Evolutionary conservation across 805 yeast genomes (phyloP).

Genomic region (Lipomyces chichibuensis): DNA sequence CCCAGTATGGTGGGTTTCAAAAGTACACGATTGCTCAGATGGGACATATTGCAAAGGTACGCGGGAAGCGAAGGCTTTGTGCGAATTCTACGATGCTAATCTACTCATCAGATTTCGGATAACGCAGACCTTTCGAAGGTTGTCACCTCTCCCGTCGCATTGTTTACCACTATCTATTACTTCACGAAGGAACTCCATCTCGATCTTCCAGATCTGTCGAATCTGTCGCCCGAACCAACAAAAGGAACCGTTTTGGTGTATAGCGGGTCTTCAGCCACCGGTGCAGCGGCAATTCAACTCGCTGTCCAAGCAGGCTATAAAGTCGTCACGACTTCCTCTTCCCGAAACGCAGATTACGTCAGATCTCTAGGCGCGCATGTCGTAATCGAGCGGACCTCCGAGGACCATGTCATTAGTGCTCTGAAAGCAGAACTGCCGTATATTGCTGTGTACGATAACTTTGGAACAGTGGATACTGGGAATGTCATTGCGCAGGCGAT

Average conservation of each 20-base stretch:
- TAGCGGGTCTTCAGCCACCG: conserved; percentile 2
- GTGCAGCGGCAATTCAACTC: conserved; percentile 5
- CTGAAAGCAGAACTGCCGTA: background rate
- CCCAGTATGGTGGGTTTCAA: conserved; percentile 5
- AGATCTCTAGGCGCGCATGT: background rate
- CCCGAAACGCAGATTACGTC: background rate
- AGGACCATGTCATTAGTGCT: background rate
- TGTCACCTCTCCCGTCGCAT: background rate
- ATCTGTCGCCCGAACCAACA: background rate
- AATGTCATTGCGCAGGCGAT: background rate
- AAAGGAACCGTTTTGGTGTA: background rate
- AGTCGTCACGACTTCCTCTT: conserved; percentile 5
- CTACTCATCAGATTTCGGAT: background rate
- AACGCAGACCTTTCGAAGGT: background rate
- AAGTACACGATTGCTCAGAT: conserved; percentile 1
- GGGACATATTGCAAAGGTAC: background rate
- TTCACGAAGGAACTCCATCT: background rate
- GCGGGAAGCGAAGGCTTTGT: background rate
- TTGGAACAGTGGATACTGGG: background rate
- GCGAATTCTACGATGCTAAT: background rate
- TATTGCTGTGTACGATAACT: background rate
- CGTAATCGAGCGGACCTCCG: background rate
- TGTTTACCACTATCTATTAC: background rate
- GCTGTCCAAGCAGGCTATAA: conserved; percentile 3
- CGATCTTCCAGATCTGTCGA: conserved; percentile 15